Percentiles rank a stretch among this genome's conserved stretches.
These are phyloP conservation scores for Scutellaria galericulata DNA, from an alignment of 257 asterid species.

Conservation along the genomic window DNA sequence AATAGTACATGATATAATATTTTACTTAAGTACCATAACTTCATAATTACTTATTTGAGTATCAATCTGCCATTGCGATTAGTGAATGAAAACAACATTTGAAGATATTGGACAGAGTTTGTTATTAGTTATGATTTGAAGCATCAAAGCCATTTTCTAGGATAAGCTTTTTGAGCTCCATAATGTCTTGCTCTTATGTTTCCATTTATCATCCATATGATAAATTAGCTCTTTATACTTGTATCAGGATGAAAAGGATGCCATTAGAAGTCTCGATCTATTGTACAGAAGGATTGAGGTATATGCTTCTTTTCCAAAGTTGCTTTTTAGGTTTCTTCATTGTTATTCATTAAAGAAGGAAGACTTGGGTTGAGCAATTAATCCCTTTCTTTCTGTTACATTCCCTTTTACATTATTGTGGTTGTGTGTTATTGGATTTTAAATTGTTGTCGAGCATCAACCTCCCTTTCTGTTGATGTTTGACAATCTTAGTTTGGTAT, in stretches of 20 bases:
- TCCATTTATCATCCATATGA: not conserved
- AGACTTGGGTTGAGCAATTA: not conserved
- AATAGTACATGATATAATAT: too few species aligned
- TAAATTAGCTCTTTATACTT: constrained; percentile 6
- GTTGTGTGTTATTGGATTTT: not conserved
- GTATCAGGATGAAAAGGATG: constrained; percentile 93
- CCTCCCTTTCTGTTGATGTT: not conserved
- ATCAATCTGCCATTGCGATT: not conserved
- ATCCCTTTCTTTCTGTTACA: not conserved
- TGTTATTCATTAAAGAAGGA: not conserved
- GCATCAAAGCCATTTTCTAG: constrained; percentile 1
- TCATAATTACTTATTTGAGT: not conserved
- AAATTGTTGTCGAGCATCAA: not conserved
- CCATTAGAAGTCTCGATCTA: constrained; percentile 92
- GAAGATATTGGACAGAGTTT: constrained; percentile 5
- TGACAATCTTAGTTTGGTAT: not conserved
- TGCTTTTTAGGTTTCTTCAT: constrained; percentile 19
- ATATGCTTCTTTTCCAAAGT: constrained; percentile 35
- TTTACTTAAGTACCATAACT: not conserved
- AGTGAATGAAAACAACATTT: not conserved
- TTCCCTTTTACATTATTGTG: not conserved
- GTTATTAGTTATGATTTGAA: not conserved
- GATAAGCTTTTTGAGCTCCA: constrained; percentile 15
- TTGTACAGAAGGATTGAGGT: constrained; percentile 97
- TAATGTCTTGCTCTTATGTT: not conserved